Percentiles rank a stretch among this genome's conserved stretches.
phyloP scores from a whole-genome alignment of 1,284 basidiomycete genomes.

The Apiotrichum porosum region DNA sequence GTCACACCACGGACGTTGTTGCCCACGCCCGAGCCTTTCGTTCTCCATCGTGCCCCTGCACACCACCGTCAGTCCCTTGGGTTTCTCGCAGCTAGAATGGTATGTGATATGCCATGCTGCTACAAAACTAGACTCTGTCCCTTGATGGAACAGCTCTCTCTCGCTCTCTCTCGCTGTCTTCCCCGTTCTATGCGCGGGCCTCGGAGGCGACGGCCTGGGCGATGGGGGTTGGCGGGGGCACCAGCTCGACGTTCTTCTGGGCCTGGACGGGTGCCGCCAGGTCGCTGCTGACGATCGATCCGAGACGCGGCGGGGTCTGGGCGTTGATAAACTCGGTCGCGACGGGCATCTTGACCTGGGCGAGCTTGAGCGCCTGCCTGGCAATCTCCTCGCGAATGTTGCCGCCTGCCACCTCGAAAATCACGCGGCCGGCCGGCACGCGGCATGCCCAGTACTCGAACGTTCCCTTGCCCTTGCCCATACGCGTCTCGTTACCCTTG shows the following conservation, averaged over 20 bases:
- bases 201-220: conserved; percentile 5
- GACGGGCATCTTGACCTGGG: conserved; percentile 83
- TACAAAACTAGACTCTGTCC: neutral
- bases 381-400: conserved; percentile 90
- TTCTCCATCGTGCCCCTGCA: no score
- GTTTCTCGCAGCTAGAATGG: conserved; percentile 7
- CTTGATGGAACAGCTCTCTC: no score
- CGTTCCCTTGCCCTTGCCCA: conserved; percentile 98
- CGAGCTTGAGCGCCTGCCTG: conserved; percentile 82
- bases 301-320: conserved; percentile 70
- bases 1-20: no score
- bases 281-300: conserved; percentile 47
- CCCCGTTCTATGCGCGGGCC: no score
- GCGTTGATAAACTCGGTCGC: conserved; percentile 81
- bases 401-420: conserved; percentile 89
- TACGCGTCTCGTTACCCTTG: conserved; percentile 98
- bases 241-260: conserved; percentile 4
- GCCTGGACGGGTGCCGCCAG: conserved; percentile 29
- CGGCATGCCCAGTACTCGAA: conserved; percentile 98
- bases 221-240: conserved; percentile 1
- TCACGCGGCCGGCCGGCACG: conserved; percentile 83
- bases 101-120: conserved; percentile 2
- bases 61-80: no score
- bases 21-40: no score
- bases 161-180: no score